Base-by-base conservation (phyloP, 768 basidiomycete genomes). In the Suillus sp. region DNA sequence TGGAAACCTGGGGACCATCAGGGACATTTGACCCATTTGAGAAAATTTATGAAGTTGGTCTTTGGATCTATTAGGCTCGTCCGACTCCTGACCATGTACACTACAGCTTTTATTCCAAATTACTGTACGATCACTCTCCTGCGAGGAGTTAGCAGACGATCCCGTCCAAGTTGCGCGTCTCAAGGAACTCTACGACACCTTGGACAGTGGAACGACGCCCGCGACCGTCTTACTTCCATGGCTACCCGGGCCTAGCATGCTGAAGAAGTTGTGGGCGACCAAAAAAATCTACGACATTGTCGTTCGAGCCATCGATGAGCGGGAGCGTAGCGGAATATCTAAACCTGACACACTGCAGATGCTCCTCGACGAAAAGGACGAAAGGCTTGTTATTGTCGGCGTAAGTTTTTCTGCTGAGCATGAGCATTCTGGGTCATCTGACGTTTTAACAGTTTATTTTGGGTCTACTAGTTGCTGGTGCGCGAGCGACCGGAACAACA, bases 391-490 rank as follows among this genome's bases (percentile, higher is more conserved):
- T 50, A 82, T 92, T 58, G 84, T 92, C 48, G 91, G 90, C 64
- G 90, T 91, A 76, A 71, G 83, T 77, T 48, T 66, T 48, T 27
- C 34, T 59, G 27, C 53, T 30, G 64, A 43, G 55, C 25, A 56
- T 53, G 43, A 57, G 47, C 38, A 43, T 45, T 61, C 51, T 60
- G 53, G 60, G 22, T 47, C 59, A 66, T 42, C 45, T 75, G 62
- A 74, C 65, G 64, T 70, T 50, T 68, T 53, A 69, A 47, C 68
- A 91, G 90, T 92, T 93, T 73, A 89, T 91, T 64, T 91, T 92
- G 87, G 91, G 91, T 37, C 77, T 92, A 18, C 78, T 93, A 62
- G 88, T 91, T 62, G 91, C 91, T 37, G 91, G 91, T n/a, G 87
- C 90, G 47, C 83, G 91, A 70, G 89, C 91, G 14, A 92, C 90